These are phyloP conservation scores for Chlamydomonas eustigma DNA, from an alignment of 139 green algal genomes.

Conservation along the genomic window DNA sequence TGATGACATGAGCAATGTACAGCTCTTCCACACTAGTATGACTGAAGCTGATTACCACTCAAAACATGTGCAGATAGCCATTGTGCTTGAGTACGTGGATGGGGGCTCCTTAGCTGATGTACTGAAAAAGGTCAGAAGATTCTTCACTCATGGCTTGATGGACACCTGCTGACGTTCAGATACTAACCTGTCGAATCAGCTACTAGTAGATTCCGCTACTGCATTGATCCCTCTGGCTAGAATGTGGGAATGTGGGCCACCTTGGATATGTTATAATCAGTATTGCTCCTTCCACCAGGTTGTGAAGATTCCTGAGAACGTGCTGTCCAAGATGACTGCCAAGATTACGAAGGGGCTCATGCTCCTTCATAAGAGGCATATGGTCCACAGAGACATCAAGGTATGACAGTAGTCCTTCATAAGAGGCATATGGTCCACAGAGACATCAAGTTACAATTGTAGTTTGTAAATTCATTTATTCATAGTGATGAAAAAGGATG, in stretches of 20 bases:
- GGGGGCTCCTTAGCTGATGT: constrained; percentile 85
- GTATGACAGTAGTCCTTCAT: constrained; percentile 82
- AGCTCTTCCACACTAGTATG: no score
- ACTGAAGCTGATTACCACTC: not conserved
- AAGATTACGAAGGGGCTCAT: constrained; percentile 70
- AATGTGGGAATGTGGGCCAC: no score
- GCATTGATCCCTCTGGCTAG: no score
- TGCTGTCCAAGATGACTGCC: constrained; percentile 68
- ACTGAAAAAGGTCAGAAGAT: constrained; percentile 51
- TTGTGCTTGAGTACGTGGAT: constrained; percentile 97
- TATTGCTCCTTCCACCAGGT: no score
- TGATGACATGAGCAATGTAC: no score
- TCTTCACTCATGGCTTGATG: no score
- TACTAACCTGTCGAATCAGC: no score
- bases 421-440: constrained; percentile 47
- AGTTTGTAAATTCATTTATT: no score
- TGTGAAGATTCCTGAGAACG: constrained; percentile 67
- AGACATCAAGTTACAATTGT: constrained; percentile 1
- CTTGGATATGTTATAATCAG: not conserved
- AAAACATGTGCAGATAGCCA: constrained; percentile 53
- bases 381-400: constrained; percentile 29
- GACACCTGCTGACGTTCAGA: no score
- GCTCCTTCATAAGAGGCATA: constrained; percentile 75
- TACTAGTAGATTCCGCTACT: no score
- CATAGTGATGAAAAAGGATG: no score